These are phyloP conservation scores for Aegilops sharonensis DNA, from an alignment of 176 grass and related monocot genomes.

Conservation along the genomic window DNA sequence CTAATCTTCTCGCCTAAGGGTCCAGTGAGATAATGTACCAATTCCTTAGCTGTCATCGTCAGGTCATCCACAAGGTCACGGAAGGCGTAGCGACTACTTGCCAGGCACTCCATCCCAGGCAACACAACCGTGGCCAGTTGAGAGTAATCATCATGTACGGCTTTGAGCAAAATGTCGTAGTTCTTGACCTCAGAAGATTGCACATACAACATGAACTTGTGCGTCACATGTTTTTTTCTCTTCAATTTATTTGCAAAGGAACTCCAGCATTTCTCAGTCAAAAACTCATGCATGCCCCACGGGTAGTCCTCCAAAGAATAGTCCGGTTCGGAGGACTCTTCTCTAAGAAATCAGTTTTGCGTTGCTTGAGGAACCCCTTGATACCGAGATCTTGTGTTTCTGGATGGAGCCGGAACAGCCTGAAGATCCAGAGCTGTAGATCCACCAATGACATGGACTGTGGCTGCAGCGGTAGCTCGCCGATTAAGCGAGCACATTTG, in stretches of 20 bases:
- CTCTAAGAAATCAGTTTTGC: background rate
- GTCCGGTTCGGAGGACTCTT: no score
- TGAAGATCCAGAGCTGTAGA: constrained; percentile 19
- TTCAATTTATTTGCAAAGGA: constrained; percentile 8
- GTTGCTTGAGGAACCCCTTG: background rate
- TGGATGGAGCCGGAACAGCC: constrained; percentile 14
- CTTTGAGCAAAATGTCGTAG: background rate
- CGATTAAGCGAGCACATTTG: background rate
- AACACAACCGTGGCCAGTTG: constrained; percentile 5
- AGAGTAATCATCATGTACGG: background rate
- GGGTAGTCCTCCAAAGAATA: background rate
- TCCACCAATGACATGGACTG: constrained; percentile 22
- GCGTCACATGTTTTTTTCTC: background rate
- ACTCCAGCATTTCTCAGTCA: background rate
- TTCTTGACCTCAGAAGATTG: background rate
- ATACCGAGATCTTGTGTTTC: background rate
- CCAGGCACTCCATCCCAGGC: background rate
- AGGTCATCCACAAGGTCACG: background rate
- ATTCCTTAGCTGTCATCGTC: background rate
- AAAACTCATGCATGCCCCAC: background rate
- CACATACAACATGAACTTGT: background rate
- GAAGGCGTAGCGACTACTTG: background rate
- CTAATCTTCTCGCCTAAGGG: background rate
- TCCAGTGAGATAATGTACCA: background rate
- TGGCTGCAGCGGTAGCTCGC: background rate